Base-by-base conservation (phyloP, 2,329 filamentous ascomycete species). In the Chaetothyriales sp. region DNA sequence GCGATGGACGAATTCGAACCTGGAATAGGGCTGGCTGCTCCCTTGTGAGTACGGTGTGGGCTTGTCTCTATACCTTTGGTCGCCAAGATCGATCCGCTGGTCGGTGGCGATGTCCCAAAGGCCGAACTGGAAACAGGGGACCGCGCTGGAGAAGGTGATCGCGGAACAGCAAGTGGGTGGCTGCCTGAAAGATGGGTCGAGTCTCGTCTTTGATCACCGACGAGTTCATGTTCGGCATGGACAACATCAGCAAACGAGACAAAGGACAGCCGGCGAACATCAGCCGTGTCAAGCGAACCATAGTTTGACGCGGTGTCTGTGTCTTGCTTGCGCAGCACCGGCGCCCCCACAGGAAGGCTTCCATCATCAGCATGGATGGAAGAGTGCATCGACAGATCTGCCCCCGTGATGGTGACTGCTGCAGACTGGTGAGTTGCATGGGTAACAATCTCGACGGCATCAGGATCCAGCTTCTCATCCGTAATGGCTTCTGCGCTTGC, bases 211-310 rank as follows among this genome's bases (percentile, higher is more conserved):
- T 43, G 39, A 19, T 58, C 56, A 26, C 49, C 51, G 47, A 68
- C 64, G 49, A 57, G 54, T 18, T 73, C 70, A 54, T 76, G 70
- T 52, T 80, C 77, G 26, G 78, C 79, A 64, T 94, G 87, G 43
- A 96, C 87, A 8, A 96, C 87, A 62, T 96, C 90, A 54, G 90
- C 89, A 67, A 96, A 96, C 6, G 88, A 95, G 64, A 96, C 94
- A 70, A 96, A 96, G 65, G 85, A 92, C 55, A 96, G 70, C 19
- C 90, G 80, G 45, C 86, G 81, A 18, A 93, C 78, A 61, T 95
- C 89, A 46, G 79, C 75, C 42, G 76, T 77, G 61, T 95, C 88
- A 54, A 90, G 71, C 45, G 82, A 80, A 28, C 83, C 86, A 65
- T 90, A 90, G 63, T 80, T 86, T 52, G 83, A 85, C 1, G 79